phyloP scores from a whole-genome alignment of 2,329 filamentous ascomycete species.

The Celoporthe dispersa region DNA sequence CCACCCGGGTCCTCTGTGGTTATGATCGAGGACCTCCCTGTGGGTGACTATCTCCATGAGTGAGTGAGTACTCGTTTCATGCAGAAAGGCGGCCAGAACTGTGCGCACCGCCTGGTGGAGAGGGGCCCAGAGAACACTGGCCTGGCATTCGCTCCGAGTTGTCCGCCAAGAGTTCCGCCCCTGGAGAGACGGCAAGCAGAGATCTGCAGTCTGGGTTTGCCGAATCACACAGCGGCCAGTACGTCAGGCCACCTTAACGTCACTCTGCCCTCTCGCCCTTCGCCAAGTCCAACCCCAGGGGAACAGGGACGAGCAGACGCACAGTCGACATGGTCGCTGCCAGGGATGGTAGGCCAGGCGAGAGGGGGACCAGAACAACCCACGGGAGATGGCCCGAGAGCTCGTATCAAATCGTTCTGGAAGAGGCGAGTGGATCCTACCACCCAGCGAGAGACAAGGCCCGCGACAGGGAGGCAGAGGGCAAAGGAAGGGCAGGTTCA shows the following conservation, averaged over 20 bases:
- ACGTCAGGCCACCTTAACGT: slow-evolving; percentile 14
- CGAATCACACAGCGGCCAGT: slow-evolving; percentile 10
- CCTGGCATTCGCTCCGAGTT: neutral
- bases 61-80: neutral
- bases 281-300: neutral
- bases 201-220: slow-evolving; percentile 11
- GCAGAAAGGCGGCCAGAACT: neutral
- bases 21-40: neutral
- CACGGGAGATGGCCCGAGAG: slow-evolving; percentile 10
- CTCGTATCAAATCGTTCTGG: slow-evolving; percentile 28
- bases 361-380: neutral
- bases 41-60: neutral
- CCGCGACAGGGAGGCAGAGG: neutral
- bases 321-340: slow-evolving; percentile 2
- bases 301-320: neutral
- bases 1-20: neutral
- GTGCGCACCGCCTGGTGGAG: neutral
- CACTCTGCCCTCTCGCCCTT: neutral
- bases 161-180: neutral
- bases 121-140: neutral
- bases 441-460: neutral
- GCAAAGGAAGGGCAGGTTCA: neutral
- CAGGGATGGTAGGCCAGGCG: neutral
- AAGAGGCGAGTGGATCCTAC: slow-evolving; percentile 18
- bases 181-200: neutral